A percentile compares a stretch with the other conserved stretches of the same genome.
These are phyloP conservation scores for Penicillium occitanis DNA, from an alignment of 2,329 filamentous ascomycete genomes.

Conservation along the genomic window DNA sequence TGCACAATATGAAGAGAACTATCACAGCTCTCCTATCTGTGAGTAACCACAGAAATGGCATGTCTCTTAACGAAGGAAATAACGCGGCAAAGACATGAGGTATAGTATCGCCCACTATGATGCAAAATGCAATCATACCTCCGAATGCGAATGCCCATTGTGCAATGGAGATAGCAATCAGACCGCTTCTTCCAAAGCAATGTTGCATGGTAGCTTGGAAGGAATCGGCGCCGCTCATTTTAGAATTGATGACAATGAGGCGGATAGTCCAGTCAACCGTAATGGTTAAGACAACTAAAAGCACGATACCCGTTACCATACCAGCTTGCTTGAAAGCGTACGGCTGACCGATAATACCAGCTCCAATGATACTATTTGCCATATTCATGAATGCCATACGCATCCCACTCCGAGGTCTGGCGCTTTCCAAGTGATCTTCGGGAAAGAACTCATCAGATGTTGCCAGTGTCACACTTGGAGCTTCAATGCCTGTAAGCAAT, in stretches of 20 bases:
- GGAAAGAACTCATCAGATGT: conserved; percentile 58
- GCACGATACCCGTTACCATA: conserved; percentile 72
- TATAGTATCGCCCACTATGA: conserved; percentile 95
- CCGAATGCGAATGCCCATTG: conserved; percentile 99
- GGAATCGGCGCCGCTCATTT: conserved; percentile 87
- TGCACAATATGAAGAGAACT: conserved; percentile 77
- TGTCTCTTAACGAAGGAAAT: conserved; percentile 70
- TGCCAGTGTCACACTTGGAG: conserved; percentile 73
- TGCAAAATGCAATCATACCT: conserved; percentile 96
- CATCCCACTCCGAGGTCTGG: conserved; percentile 80
- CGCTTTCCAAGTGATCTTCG: conserved; percentile 59
- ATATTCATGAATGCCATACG: conserved; percentile 97
- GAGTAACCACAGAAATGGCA: conserved; percentile 77
- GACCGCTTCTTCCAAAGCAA: conserved; percentile 84
- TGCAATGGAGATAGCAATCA: conserved; percentile 85
- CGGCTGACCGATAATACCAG: conserved; percentile 76
- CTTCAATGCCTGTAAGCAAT: conserved; percentile 78
- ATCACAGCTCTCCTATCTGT: conserved; percentile 81
- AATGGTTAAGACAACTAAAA: conserved; percentile 76
- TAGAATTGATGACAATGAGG: conserved; percentile 95
- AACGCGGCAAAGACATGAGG: conserved; percentile 82
- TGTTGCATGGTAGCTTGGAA: conserved; percentile 96
- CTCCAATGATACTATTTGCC: conserved; percentile 95
- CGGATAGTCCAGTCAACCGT: conserved; percentile 97
- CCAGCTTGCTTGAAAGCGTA: conserved; percentile 96